Conservation (phyloP, 2,329 filamentous ascomycete genomes). For the Claviceps pusilla region DNA sequence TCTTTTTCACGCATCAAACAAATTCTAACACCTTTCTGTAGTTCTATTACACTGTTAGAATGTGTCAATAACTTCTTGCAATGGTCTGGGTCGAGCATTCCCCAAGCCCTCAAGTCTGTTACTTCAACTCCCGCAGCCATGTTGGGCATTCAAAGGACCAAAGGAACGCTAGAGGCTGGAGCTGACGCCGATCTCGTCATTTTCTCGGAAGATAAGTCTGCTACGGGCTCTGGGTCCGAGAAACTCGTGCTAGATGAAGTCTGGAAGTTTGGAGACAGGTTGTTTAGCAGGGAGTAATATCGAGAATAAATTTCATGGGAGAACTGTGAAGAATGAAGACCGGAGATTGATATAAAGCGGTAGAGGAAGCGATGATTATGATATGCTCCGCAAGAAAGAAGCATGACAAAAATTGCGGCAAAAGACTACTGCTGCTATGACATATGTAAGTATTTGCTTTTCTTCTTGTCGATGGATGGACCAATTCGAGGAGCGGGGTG, state of each 20-base stretch:
- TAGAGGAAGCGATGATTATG: not conserved
- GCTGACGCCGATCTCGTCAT: slow-evolving; percentile 58
- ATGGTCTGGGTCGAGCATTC: slow-evolving; percentile 55
- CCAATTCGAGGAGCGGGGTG: no score
- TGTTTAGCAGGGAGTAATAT: slow-evolving; percentile 18
- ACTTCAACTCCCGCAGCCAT: slow-evolving; percentile 65
- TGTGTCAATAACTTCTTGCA: slow-evolving; percentile 69
- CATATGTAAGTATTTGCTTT: no score
- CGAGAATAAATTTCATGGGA: not conserved
- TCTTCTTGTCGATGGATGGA: not conserved
- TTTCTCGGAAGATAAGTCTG: slow-evolving; percentile 34
- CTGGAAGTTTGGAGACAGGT: slow-evolving; percentile 59
- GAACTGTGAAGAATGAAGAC: no score
- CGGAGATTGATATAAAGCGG: not conserved
- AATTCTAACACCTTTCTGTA: slow-evolving; percentile 15
- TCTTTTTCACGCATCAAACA: not conserved
- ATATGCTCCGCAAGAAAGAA: not conserved
- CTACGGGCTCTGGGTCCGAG: slow-evolving; percentile 24
- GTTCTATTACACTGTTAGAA: slow-evolving; percentile 59
- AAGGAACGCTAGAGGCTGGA: slow-evolving; percentile 49
- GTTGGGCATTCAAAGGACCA: slow-evolving; percentile 51
- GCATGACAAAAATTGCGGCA: not conserved
- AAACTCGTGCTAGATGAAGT: slow-evolving; percentile 56
- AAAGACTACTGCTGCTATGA: not conserved
- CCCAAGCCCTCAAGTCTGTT: slow-evolving; percentile 55